Base-by-base conservation (phyloP, 805 yeast species). In the Saturnispora silvae region DNA sequence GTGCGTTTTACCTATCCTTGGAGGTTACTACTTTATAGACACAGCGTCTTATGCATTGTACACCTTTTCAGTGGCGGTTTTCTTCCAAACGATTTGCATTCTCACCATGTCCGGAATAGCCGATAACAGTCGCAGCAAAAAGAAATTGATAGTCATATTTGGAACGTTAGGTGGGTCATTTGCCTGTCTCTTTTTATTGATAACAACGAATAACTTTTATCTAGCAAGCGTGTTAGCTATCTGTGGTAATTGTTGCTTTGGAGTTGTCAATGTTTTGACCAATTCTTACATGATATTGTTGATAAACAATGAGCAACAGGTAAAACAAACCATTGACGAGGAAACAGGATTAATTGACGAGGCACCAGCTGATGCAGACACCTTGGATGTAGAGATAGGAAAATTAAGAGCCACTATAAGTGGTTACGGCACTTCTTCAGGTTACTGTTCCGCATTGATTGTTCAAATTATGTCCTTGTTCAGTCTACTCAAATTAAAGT, bases 191-290 rank as follows among this genome's bases (percentile, higher is more conserved):
- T 72, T 71, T 44, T 47, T 67, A 35, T 42, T 60, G 3, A 50
- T 70, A 11, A 46, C 58, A 2, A 53, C 63, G 1, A 47, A 52
- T 23, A 64, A 66, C 30, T 74, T 68, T 51, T 72, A 72, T 40
- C 42, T 64, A n/a, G 75, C 79, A 1, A 55, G 64, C 0, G 17
- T 72, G 1, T 54, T 77, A 13, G 79, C 82, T 13, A 66, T 80
- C 5, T 34, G 75, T 0, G 78, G 84, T 1, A 81, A 79, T 48
- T 64, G 79, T 13, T 70, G 81, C 17, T 81, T 72, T 55, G 94
- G 94, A 1, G 83, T 81, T 7, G 84, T 78, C 3, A 77, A 77
- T 38, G 89, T 81, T 9, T 79, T 86, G 45, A 87, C 86, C 5
- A 82, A 81, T 53, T 77, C 92, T 1, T 72, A 73, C 45, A 53